A percentile compares a stretch with the other conserved stretches of the same genome.
Evolutionary conservation across 768 basidiomycete species (phyloP).

Genomic region (Tubosaeta sp.): DNA sequence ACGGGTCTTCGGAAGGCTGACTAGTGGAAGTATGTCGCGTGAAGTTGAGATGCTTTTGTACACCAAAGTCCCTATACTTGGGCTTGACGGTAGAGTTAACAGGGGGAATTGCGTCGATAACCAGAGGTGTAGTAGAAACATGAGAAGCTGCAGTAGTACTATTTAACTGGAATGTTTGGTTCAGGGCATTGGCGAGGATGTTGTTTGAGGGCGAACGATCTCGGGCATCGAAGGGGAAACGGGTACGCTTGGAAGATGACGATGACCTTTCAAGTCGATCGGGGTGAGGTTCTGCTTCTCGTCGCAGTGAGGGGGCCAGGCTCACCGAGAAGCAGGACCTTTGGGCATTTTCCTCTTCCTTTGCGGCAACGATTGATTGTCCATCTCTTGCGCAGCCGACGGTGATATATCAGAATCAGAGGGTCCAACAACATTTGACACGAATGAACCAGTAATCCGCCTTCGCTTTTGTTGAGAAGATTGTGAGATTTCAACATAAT

Average conservation of each 20-base stretch:
- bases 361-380: background rate
- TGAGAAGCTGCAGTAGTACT: slow-evolving; percentile 9
- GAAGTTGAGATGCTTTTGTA: slow-evolving; percentile 23
- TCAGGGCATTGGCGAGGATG: slow-evolving; percentile 23
- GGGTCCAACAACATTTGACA: background rate
- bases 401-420: background rate
- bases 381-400: background rate
- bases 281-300: slow-evolving; percentile 27
- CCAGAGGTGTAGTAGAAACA: slow-evolving; percentile 6
- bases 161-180: slow-evolving; percentile 27
- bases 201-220: slow-evolving; percentile 2
- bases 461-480: slow-evolving; percentile 15
- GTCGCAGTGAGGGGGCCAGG: slow-evolving; percentile 25
- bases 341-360: slow-evolving; percentile 18
- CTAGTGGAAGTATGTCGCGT: slow-evolving; percentile 8
- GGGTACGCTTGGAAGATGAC: slow-evolving; percentile 1
- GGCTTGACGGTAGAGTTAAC: slow-evolving; percentile 1
- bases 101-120: slow-evolving; percentile 1
- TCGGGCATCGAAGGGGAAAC: background rate
- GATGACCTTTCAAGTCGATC: slow-evolving; percentile 22
- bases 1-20: slow-evolving; percentile 3
- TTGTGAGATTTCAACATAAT: slow-evolving; percentile 19
- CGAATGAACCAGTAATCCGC: slow-evolving; percentile 1
- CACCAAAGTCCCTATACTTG: slow-evolving; percentile 18
- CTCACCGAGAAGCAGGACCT: slow-evolving; percentile 31